phyloP scores from a whole-genome alignment of 768 basidiomycete genomes.

The Melanogaster broomeanus region DNA sequence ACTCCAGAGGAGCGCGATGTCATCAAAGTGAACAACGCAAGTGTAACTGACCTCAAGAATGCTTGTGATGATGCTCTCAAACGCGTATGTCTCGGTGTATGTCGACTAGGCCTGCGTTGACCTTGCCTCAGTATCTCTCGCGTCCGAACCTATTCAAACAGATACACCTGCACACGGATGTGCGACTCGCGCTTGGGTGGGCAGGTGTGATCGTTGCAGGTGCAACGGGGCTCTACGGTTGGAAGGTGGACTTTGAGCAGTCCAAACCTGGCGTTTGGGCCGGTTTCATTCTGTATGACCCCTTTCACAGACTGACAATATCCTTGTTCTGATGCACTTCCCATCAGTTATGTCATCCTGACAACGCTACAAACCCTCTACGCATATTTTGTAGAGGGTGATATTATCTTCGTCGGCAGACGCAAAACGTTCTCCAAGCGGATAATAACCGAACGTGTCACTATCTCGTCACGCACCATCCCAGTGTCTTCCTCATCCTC shows the following conservation, averaged over 20 bases:
- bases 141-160: constrained; percentile 84
- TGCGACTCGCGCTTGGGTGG: constrained; percentile 88
- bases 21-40: constrained; percentile 64
- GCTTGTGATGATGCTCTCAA: constrained; percentile 88
- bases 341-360: constrained; percentile 69
- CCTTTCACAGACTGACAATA: constrained; percentile 5
- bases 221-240: constrained; percentile 83
- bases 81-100: constrained; percentile 54
- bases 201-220: constrained; percentile 78
- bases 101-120: not conserved
- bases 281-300: constrained; percentile 74
- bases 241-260: constrained; percentile 85
- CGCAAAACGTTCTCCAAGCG: constrained; percentile 88
- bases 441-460: constrained; percentile 92
- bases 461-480: constrained; percentile 66
- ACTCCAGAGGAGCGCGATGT: constrained; percentile 49
- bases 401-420: constrained; percentile 85
- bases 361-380: constrained; percentile 76
- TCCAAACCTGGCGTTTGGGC: constrained; percentile 79
- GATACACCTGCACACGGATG: constrained; percentile 85
- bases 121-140: constrained; percentile 65
- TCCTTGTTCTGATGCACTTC: constrained; percentile 2
- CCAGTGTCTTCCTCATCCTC: constrained; percentile 37
- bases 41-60: constrained; percentile 61
- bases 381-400: constrained; percentile 82